Percentiles rank a stretch among this genome's conserved stretches.
Evolutionary conservation across 2,329 filamentous ascomycete genomes (phyloP).

Genomic region (Niveomyces coronatus): DNA sequence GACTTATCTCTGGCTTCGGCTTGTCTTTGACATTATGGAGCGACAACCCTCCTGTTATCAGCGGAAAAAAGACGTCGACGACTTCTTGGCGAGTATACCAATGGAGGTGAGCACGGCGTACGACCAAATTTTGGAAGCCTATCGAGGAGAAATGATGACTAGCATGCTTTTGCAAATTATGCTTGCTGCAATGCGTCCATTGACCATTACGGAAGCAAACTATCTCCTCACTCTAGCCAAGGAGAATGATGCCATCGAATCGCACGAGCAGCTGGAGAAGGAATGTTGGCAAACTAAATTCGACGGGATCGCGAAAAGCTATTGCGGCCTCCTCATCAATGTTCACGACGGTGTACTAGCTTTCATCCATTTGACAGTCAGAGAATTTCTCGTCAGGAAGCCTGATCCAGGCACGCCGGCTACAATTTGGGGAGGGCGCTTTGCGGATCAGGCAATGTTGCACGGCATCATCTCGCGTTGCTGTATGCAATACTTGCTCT

Average conservation of each 20-base stretch:
- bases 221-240: neutral
- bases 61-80: neutral
- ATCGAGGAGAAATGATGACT: neutral
- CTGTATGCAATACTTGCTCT: slow-evolving; percentile 1
- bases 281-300: neutral
- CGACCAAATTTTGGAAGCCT: neutral
- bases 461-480: neutral
- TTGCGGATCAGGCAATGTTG: neutral
- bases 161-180: neutral
- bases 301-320: too few species aligned
- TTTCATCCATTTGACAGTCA: too few species aligned
- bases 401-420: too few species aligned
- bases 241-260: neutral
- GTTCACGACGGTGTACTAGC: too few species aligned
- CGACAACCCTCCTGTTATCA: neutral
- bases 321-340: too few species aligned
- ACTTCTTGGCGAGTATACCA: neutral
- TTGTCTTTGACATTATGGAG: neutral
- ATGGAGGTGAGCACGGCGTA: neutral
- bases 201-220: neutral
- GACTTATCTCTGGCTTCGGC: slow-evolving; percentile 1
- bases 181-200: neutral
- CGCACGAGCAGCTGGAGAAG: neutral
- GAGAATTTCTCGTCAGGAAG: too few species aligned
- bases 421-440: slow-evolving; percentile 1